Evolutionary conservation across 2,329 filamentous ascomycete genomes (phyloP), one percentile per base, ranked within the genome.

Genomic region (Apiospora kogelbergensis): DNA sequence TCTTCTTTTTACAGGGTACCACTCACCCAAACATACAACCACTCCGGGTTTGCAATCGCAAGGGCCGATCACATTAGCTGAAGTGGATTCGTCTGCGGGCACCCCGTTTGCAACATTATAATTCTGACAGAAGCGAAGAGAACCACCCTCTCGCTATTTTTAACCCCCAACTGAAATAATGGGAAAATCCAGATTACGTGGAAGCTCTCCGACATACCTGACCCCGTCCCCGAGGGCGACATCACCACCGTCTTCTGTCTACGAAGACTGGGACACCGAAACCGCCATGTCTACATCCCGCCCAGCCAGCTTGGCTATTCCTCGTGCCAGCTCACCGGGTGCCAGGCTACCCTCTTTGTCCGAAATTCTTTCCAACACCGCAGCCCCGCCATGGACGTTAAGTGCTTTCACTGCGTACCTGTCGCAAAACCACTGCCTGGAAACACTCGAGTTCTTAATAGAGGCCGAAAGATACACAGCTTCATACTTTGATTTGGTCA

Each of bases 401-500:
- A 91, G 90, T 70, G 95, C 95, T 41, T 98, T 98, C 81, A 98
- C 96, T 89, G 95, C 95, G 68, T 98, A 97, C 77, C 87, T 98
- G 4, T 98, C 95, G 0, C 95, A 97, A 77, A 98, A 98, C 76
- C 95, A 98, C 81, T 99, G 96, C 78, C 84, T 98, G 72, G 96
- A 99, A 81, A 98, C 95, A 1, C 85, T 99, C 46, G 96, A 98
- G 78, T 99, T 99, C 80, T 97, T 95, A 48, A 91, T 98, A 86
- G 96, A 98, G 79, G 93, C 95, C 26, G 92, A 94, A 69, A 89
- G 94, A 70, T 99, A 98, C 78, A 88, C 89, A 67, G 82, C 88
- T 69, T 88, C 88, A 68, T 83, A 88, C 73, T 76, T 80, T 30
- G 82, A 87, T 69, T 78, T 84, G 45, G 76, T 81, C 22, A 73